Percentiles rank a stretch among this genome's conserved stretches.
Conservation (phyloP, 305 asterid genomes). For the Fraxinus latifolia region DNA sequence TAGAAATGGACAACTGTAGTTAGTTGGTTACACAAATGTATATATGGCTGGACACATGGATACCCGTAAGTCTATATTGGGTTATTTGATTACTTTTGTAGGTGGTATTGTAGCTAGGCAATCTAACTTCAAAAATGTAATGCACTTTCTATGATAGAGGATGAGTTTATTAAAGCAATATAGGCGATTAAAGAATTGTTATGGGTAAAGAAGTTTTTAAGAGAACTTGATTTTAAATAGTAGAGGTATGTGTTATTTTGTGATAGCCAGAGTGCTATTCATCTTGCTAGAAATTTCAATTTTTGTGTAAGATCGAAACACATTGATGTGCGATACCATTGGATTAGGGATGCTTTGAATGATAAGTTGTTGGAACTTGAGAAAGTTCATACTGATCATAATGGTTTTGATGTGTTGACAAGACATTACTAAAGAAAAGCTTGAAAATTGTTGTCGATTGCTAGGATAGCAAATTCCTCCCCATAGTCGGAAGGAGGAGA, state of each 20-base stretch:
- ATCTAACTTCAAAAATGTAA: neutral
- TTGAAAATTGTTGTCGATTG: neutral
- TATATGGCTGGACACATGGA: neutral
- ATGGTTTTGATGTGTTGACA: neutral
- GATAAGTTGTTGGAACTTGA: neutral
- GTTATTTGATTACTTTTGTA: neutral
- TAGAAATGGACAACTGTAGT: neutral
- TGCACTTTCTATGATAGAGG: neutral
- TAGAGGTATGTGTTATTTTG: too few species aligned
- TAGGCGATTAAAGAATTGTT: too few species aligned
- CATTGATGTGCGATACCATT: neutral
- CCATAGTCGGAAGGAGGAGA: neutral
- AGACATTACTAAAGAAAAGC: neutral
- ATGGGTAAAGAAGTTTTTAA: too few species aligned
- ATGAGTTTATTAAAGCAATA: too few species aligned
- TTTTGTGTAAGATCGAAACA: neutral
- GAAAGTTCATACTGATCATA: too few species aligned
- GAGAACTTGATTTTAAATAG: too few species aligned
- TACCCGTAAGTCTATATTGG: neutral
- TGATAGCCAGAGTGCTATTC: too few species aligned
- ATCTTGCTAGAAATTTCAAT: too few species aligned
- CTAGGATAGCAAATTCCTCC: neutral
- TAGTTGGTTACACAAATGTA: neutral
- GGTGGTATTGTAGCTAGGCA: neutral
- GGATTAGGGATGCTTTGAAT: neutral